These are phyloP conservation scores for Carpinus viminea DNA, from an alignment of 306 rosid species.

Conservation along the genomic window DNA sequence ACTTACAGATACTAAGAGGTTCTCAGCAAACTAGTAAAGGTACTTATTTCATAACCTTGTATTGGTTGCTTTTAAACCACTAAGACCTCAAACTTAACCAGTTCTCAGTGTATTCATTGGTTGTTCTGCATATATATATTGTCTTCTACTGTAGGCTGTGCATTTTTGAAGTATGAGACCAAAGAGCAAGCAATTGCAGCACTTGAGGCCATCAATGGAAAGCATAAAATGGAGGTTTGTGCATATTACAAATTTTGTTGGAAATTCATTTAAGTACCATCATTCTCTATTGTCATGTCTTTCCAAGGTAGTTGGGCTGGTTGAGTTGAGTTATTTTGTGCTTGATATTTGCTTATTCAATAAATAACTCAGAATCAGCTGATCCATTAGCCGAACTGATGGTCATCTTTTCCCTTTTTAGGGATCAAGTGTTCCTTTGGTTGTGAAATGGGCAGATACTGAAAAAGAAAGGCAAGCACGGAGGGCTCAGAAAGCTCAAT, in stretches of 20 bases:
- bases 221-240: conserved; percentile 92
- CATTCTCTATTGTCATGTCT: neutral
- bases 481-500: conserved; percentile 92
- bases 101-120: conserved; percentile 9
- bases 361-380: conserved; percentile 11
- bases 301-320: neutral
- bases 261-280: conserved; percentile 20
- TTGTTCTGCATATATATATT: conserved; percentile 6
- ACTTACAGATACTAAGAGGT: conserved; percentile 91
- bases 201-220: conserved; percentile 82
- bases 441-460: conserved; percentile 99
- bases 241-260: conserved; percentile 20
- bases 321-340: conserved; percentile 23
- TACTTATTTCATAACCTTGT: conserved; percentile 24
- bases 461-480: conserved; percentile 99
- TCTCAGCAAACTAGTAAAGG: conserved; percentile 98
- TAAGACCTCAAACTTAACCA: neutral
- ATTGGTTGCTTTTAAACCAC: conserved; percentile 11
- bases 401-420: conserved; percentile 32
- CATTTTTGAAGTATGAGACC: conserved; percentile 92
- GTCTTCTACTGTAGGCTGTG: conserved; percentile 68
- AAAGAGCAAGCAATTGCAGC: conserved; percentile 94
- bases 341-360: conserved; percentile 16
- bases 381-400: conserved; percentile 30
- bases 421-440: conserved; percentile 98